Conservation (phyloP, 2,329 filamentous ascomycete genomes). For the Ilyonectria mors-panacis region DNA sequence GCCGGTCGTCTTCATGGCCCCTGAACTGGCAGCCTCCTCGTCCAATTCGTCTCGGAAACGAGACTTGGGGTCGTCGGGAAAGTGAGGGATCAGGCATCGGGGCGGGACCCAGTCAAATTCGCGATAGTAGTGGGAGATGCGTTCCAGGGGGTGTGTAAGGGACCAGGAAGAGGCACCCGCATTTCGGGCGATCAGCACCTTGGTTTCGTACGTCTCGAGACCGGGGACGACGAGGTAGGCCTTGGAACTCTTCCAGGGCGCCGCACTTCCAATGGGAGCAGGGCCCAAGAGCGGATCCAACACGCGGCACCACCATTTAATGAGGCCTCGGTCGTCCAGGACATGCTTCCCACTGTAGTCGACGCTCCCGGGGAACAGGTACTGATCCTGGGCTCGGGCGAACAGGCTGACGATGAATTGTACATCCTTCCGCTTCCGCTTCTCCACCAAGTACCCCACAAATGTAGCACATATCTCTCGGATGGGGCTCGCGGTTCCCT, state of each 20-base stretch:
- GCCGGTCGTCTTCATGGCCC: constrained; percentile 69
- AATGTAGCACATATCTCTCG: constrained; percentile 82
- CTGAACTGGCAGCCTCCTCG: constrained; percentile 78
- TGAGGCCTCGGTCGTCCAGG: constrained; percentile 88
- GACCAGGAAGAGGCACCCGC: constrained; percentile 71
- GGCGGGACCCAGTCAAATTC: constrained; percentile 76
- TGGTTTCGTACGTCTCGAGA: constrained; percentile 84
- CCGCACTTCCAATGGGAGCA: constrained; percentile 54
- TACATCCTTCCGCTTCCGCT: constrained; percentile 74
- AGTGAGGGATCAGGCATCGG: constrained; percentile 88
- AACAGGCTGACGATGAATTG: constrained; percentile 90
- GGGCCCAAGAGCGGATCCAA: constrained; percentile 80
- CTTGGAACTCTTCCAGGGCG: constrained; percentile 66
- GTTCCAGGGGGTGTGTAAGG: constrained; percentile 79
- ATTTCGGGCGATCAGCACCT: constrained; percentile 79
- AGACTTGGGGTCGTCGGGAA: constrained; percentile 95
- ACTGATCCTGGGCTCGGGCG: constrained; percentile 91
- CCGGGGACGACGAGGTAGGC: constrained; percentile 92
- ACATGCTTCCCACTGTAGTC: constrained; percentile 91
- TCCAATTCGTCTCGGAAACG: constrained; percentile 92
- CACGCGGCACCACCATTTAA: constrained; percentile 96
- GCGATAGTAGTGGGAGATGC: constrained; percentile 73
- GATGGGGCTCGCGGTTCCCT: constrained; percentile 78
- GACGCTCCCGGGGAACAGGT: constrained; percentile 93
- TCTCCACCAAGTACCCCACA: constrained; percentile 79